Base-by-base conservation (phyloP, 306 rosid species). In the Corylus avellana region DNA sequence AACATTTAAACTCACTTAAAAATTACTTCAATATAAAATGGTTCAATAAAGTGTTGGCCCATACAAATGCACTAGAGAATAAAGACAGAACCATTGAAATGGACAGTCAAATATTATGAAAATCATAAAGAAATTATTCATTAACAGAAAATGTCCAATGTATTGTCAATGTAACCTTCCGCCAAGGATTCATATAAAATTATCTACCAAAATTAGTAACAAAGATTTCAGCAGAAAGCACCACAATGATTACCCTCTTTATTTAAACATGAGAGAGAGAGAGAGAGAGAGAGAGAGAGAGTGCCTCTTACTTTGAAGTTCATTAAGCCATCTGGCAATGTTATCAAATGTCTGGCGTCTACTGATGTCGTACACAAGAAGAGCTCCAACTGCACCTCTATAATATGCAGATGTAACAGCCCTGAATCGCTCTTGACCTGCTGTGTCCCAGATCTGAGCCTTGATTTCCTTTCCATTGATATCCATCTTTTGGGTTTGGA, bases 361-460 rank as follows among this genome's bases (percentile, higher is more conserved):
- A 80, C 97, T 92, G 70, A 91, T 88, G 79, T 92, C 97, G 66
- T 92, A 92, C 47, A 92, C 97, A 82, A 92, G 67, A 80, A 92
- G 97, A 74, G 97, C 97, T 67, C 97, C 97, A 57, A 92, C 97
- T 4, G 97, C 97, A 72, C 97, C 97, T 84, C 97, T 85, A 63
- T 90, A 92, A 85, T 92, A 92, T 75, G 97, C 97, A 78, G 97
- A 92, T 44, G 97, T 92, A 83, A 92, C 96, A 75, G 97, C 97
- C 84, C 97, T 89, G 83, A 92, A 91, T 75, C 97, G 92, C 85
- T 92, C 97, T 83, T 92, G 97, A 75, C 97, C 97, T 32, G 97
- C 97, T 22, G 97, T 92, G 81, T 92, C 97, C 97, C 97, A 92
- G 78, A 92, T 92, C 88, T 92, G 97, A 54, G 97, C 97, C 84